Base-by-base conservation (phyloP, 2,329 filamentous ascomycete genomes). In the Chrysoporthe puriensis region DNA sequence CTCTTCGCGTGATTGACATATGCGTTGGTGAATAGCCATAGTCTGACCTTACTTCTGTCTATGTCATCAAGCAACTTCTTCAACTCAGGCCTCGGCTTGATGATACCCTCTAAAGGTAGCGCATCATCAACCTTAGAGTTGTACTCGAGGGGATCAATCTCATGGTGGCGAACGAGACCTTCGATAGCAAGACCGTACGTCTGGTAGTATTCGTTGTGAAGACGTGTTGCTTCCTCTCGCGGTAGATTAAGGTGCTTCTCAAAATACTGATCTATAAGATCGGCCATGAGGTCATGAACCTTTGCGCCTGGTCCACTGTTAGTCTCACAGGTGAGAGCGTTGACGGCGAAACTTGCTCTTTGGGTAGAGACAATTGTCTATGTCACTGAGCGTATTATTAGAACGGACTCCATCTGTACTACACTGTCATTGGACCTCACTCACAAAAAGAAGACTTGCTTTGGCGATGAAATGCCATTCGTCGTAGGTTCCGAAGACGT, bases 161-260 rank as follows among this genome's bases (percentile, higher is more conserved):
- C 90, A 82, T 99, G 96, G 79, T 97, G 92, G 11, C 93, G 90
- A 48, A 97, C 93, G 1, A 99, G 86, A 1, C 96, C 96, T 81
- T 98, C 94, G 71, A 99, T 96, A 42, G 96, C 96, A n/a, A 99
- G 88, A 42, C 96, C 96, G 77, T 99, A 99, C 78, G 92, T 94
- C 75, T 90, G 91, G 82, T 98, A 99, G 83, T 99, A 99, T 74
- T 94, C 92, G 78, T 89, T 85, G 79, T 98, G 96, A 36, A 99
- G 87, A 74, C 90, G 86, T 69, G 88, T 88, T n/a, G 96, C 96
- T 68, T 98, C 95, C 65, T 93, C 85, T 73, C 85, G 83, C 1
- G 87, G 85, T 2, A 98, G 82, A 32, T 89, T 86, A 4, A 98
- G 87, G 77, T 97, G 93, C 64, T 83, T 84, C 62, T 82, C 77